These are phyloP conservation scores for Ustilago crameri DNA, from an alignment of 1,284 basidiomycete species.

Conservation along the genomic window DNA sequence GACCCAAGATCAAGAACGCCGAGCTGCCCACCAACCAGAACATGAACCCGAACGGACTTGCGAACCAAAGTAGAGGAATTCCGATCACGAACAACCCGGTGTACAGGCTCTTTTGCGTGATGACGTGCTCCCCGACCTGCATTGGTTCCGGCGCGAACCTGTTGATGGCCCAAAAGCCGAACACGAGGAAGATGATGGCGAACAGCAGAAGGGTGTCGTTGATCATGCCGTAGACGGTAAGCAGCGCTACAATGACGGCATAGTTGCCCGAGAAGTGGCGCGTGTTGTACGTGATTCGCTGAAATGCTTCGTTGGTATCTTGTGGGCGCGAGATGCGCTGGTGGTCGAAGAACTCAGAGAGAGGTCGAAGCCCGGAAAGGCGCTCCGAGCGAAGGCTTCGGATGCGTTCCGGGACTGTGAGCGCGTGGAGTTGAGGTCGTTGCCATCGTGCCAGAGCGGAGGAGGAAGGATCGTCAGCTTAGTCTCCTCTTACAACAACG, in stretches of 20 bases:
- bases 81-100: constrained; percentile 71
- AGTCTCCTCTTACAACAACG: no score
- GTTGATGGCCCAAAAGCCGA: constrained; percentile 90
- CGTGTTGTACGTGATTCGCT: constrained; percentile 91
- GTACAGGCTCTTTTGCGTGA: constrained; percentile 79
- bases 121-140: constrained; percentile 79
- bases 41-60: constrained; percentile 62
- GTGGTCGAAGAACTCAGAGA: constrained; percentile 78
- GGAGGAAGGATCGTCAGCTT: background rate
- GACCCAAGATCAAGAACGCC: constrained; percentile 74
- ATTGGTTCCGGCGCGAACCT: constrained; percentile 74
- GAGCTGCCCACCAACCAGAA: constrained; percentile 69
- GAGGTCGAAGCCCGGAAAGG: constrained; percentile 81
- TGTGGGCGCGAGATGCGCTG: constrained; percentile 80
- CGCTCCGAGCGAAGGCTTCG: constrained; percentile 75
- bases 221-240: constrained; percentile 91
- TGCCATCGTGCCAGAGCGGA: no score
- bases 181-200: constrained; percentile 86
- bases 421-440: no score
- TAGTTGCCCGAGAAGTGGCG: constrained; percentile 76
- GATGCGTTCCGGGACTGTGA: constrained; percentile 56
- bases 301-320: constrained; percentile 74
- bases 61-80: constrained; percentile 63
- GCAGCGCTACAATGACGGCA: constrained; percentile 79
- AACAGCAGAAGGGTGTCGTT: constrained; percentile 84